A percentile compares a stretch with the other conserved stretches of the same genome.
These are phyloP conservation scores for Tulasnella sp. DNA, from an alignment of 768 basidiomycete genomes.

Conservation along the genomic window DNA sequence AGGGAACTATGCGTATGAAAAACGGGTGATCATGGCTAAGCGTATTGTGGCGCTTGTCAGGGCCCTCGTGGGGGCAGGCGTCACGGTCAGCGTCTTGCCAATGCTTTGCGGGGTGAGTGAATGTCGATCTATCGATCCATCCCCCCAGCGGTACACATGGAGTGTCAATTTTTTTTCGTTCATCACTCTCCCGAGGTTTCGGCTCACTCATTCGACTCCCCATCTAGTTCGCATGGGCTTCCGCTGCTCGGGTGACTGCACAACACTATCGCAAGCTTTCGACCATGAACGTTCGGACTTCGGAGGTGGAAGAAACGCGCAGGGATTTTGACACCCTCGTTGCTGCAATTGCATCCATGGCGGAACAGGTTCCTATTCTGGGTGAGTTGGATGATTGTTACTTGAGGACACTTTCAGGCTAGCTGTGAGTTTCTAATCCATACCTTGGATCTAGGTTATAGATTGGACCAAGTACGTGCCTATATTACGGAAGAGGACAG, in stretches of 20 bases:
- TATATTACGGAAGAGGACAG: no score
- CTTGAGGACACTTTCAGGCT: no score
- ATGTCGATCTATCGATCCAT: neutral
- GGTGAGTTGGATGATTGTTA: no score
- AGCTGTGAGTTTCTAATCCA: no score
- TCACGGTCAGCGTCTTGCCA: neutral
- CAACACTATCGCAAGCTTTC: conserved; percentile 10
- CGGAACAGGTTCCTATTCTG: neutral
- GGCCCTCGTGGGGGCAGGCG: neutral
- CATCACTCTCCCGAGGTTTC: neutral
- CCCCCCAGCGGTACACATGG: neutral
- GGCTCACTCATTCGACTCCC: neutral
- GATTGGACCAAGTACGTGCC: no score
- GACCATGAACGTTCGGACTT: neutral
- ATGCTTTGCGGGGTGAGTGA: conserved; percentile 11
- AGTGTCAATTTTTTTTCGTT: neutral
- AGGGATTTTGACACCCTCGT: neutral
- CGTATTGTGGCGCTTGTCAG: neutral
- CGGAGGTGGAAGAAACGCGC: neutral
- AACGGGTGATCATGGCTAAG: conserved; percentile 2
- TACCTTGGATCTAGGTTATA: no score
- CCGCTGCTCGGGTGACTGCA: conserved; percentile 1
- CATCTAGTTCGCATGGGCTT: conserved; percentile 3
- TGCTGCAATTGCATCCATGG: neutral
- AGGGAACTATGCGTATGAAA: conserved; percentile 1